Base-by-base conservation (phyloP, 1,139 yeast species). In the Geotrichum europaeum region DNA sequence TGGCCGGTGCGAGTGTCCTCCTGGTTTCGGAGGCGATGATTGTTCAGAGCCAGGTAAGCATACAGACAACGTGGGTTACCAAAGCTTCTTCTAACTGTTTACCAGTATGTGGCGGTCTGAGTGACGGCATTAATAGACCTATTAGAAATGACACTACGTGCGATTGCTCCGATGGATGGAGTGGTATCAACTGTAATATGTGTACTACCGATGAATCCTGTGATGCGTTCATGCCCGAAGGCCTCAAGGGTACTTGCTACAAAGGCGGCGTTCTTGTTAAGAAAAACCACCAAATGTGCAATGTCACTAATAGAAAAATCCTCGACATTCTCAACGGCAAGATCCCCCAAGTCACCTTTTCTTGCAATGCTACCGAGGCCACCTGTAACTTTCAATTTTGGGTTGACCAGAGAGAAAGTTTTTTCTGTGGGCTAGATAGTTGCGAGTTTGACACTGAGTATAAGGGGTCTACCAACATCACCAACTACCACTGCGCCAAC, bases 21-120 rank as follows among this genome's bases (percentile, higher is more conserved):
- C 84, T 45, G 99, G 99, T 0, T 94, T 87, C 75, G 97, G 97
- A 4, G 97, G 98, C 9, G 84, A 85, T 68, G 97, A 94, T 71
- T 94, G 99, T 74, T 81, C 92, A 0, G 82, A 83, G 67, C 97
- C 99, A 30, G 60, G 60, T 58, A 55, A 20, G 58, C 12, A 15
- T 9, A 22, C n/a, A 25, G 10, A 4, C 40, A 15, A 49, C 28
- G 34, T 15, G 0, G 61, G 65, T 60, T 49, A 22, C 30, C 15
- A 32, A 9, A 6, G 63, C 13, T n/a, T 18, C 34, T 18, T 18
- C 49, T 55, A 49, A 55, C 52, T 18, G 10, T 30, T 40, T 24
- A 4, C 15, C 24, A 24, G 79, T 90, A 49, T 94, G 99, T 78
- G 99, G 98, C 0, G 81, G 89, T 0, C 77, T 91, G 34, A 76